Evolutionary conservation across 192 early-diverging fungal genomes (phyloP).

Genomic region (Umbelopsis isabellina): DNA sequence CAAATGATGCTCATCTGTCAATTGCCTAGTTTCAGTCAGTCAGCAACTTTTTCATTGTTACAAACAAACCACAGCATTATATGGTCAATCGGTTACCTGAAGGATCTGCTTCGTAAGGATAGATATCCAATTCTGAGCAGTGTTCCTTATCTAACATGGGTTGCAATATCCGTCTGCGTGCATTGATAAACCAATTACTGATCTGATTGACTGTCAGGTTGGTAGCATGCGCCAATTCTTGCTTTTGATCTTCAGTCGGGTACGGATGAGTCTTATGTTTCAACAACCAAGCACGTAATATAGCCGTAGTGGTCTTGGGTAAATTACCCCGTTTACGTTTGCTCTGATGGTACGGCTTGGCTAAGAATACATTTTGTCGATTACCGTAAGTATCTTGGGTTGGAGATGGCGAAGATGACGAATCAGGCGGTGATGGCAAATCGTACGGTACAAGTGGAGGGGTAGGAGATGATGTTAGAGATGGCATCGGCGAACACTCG

Average conservation of each 20-base stretch:
- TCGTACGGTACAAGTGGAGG: slow-evolving; percentile 16
- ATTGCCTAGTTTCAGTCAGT: not conserved
- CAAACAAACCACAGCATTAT: not conserved
- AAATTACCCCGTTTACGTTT: slow-evolving; percentile 43
- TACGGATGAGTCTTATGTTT: slow-evolving; percentile 54
- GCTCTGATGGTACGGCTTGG: slow-evolving; percentile 19
- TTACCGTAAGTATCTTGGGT: slow-evolving; percentile 2
- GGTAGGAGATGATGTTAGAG: slow-evolving; percentile 12
- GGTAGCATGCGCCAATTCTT: slow-evolving; percentile 42
- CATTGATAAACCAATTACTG: slow-evolving; percentile 65
- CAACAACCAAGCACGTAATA: slow-evolving; percentile 49
- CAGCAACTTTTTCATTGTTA: too few relatives aligned
- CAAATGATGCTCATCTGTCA: not conserved
- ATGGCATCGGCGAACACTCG: slow-evolving; percentile 11
- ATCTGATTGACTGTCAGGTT: slow-evolving; percentile 56
- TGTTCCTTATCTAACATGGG: slow-evolving; percentile 47
- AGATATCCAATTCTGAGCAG: slow-evolving; percentile 27
- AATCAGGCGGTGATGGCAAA: slow-evolving; percentile 11
- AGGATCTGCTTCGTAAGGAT: slow-evolving; percentile 13
- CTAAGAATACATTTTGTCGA: slow-evolving; percentile 12
- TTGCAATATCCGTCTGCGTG: slow-evolving; percentile 52
- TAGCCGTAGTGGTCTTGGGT: slow-evolving; percentile 42
- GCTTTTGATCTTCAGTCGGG: slow-evolving; percentile 55
- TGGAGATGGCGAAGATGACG: slow-evolving; percentile 21
- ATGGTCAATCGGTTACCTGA: not conserved